Conservation (phyloP, 2,329 filamentous ascomycete species). For the Elsinoe necatrix region DNA sequence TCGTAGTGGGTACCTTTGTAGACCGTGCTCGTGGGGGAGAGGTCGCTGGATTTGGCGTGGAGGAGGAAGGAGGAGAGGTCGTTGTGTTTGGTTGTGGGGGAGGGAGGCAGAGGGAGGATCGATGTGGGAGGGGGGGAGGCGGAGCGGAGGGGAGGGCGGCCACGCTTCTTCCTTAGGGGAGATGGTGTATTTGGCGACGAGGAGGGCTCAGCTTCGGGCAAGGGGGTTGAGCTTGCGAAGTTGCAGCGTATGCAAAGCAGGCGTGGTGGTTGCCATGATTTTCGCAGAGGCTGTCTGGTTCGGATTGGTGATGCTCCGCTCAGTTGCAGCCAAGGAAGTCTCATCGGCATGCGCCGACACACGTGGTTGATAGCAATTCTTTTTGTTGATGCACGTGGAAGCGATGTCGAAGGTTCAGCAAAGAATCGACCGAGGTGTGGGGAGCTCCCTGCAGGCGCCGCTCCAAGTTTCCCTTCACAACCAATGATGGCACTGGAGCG, state of each 20-base stretch:
- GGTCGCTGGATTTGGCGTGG: slow-evolving; percentile 50
- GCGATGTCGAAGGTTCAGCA: not conserved
- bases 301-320: too few relatives aligned
- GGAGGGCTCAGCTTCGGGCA: not conserved
- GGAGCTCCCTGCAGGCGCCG: not conserved
- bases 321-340: too few relatives aligned
- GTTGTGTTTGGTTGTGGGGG: slow-evolving; percentile 42
- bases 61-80: slow-evolving; percentile 57
- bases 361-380: too few relatives aligned
- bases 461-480: not conserved
- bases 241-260: not conserved
- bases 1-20: slow-evolving; percentile 72
- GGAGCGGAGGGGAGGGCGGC: slow-evolving; percentile 14
- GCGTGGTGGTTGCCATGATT: too few relatives aligned
- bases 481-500: slow-evolving; percentile 4
- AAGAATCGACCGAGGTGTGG: slow-evolving; percentile 6
- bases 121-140: slow-evolving; percentile 8
- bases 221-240: too few relatives aligned
- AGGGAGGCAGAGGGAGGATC: slow-evolving; percentile 27
- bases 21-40: slow-evolving; percentile 49
- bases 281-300: too few relatives aligned
- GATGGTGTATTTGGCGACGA: not conserved
- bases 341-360: too few relatives aligned
- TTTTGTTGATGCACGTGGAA: not conserved
- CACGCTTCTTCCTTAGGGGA: slow-evolving; percentile 14